Conservation (phyloP, 2,329 filamentous ascomycete species). For the Zymoseptoria crescenta region DNA sequence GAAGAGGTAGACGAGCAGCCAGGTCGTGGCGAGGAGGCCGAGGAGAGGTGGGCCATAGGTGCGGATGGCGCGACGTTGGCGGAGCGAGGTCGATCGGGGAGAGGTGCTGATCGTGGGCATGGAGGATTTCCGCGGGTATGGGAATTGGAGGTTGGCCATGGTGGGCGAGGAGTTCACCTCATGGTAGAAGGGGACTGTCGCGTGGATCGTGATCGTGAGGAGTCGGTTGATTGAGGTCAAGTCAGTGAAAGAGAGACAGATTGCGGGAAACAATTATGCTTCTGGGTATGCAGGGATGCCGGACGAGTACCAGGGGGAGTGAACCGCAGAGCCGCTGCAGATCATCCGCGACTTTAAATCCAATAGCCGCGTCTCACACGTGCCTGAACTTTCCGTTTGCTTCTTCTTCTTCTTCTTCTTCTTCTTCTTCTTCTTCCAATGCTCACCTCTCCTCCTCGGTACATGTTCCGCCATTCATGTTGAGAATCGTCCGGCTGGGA, state of each 20-base stretch:
- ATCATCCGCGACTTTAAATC: not conserved
- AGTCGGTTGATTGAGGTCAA: too few species aligned
- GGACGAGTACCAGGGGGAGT: too few species aligned
- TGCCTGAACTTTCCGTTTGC: not conserved
- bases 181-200: too few species aligned
- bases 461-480: not conserved
- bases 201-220: too few species aligned
- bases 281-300: too few species aligned
- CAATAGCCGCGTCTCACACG: not conserved
- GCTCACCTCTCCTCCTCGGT: not conserved
- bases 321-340: not conserved
- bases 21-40: slow-evolving; percentile 17
- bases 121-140: slow-evolving; percentile 74
- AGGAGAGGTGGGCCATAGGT: slow-evolving; percentile 41
- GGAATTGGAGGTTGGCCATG: slow-evolving; percentile 67
- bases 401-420: not conserved
- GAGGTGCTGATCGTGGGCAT: slow-evolving; percentile 61
- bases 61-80: slow-evolving; percentile 19
- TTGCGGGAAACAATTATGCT: not conserved
- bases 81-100: slow-evolving; percentile 40
- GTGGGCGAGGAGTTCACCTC: not conserved
- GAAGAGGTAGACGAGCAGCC: slow-evolving; percentile 28
- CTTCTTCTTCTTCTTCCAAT: not conserved
- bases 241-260: not conserved
- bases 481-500: not conserved